A percentile compares a stretch with the other conserved stretches of the same genome.
Conservation (phyloP, 768 basidiomycete genomes). For the Suillus sp. region DNA sequence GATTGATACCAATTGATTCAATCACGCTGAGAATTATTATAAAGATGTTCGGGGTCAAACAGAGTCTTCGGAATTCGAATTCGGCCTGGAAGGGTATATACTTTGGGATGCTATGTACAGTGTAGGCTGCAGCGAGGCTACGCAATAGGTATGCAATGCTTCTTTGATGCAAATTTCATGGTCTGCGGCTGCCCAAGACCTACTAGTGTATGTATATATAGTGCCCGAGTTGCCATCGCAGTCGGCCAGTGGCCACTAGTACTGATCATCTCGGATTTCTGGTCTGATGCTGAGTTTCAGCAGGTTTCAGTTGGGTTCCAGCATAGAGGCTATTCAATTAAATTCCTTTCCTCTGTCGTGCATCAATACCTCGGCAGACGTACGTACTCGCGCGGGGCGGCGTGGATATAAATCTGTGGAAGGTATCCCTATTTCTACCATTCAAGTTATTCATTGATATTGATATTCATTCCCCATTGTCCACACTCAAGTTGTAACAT, state of each 20-base stretch:
- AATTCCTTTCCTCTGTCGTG: too few relatives aligned
- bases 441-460: background rate
- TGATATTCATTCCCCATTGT: background rate
- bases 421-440: background rate
- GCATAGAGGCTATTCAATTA: too few relatives aligned
- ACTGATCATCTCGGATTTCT: too few relatives aligned
- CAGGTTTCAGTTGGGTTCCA: too few relatives aligned
- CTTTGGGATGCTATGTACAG: background rate
- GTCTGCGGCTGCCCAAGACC: too few relatives aligned
- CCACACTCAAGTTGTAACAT: background rate
- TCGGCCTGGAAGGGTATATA: background rate
- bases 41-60: background rate
- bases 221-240: too few relatives aligned
- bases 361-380: background rate
- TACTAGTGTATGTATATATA: too few relatives aligned
- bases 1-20: background rate
- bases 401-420: background rate
- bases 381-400: background rate
- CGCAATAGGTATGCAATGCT: background rate
- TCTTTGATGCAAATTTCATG: too few relatives aligned
- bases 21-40: background rate
- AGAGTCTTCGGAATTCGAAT: too few relatives aligned
- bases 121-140: background rate
- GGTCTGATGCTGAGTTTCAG: too few relatives aligned
- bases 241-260: too few relatives aligned